Percentiles rank a stretch among this genome's conserved stretches.
Evolutionary conservation across 2,329 filamentous ascomycete species (phyloP).

Genomic region (Ophiostoma triangulosporum): DNA sequence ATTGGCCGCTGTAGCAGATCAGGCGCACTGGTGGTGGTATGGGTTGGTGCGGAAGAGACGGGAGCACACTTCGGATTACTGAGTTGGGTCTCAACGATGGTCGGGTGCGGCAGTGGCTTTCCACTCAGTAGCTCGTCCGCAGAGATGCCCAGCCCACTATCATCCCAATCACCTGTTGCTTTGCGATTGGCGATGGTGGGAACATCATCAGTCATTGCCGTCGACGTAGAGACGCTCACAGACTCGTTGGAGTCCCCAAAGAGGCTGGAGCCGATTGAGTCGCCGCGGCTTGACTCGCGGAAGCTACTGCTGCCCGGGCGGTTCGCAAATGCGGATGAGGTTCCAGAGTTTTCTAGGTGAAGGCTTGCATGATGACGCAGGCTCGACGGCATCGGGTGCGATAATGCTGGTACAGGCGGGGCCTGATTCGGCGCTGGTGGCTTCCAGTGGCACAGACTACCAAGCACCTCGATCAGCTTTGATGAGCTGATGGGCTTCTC

Average conservation of each 20-base stretch:
- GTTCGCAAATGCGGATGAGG: conserved; percentile 56
- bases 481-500: conserved; percentile 92
- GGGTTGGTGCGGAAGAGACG: background rate
- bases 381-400: conserved; percentile 48
- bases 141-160: conserved; percentile 65
- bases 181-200: conserved; percentile 64
- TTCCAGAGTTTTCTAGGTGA: conserved; percentile 54
- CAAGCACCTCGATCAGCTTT: conserved; percentile 79
- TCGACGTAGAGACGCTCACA: conserved; percentile 40
- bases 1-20: background rate
- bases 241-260: conserved; percentile 66
- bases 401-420: conserved; percentile 28
- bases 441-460: conserved; percentile 86
- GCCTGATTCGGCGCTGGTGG: conserved; percentile 44
- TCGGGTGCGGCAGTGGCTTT: background rate
- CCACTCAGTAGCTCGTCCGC: conserved; percentile 35
- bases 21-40: background rate
- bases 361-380: conserved; percentile 53
- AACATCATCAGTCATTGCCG: conserved; percentile 62
- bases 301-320: conserved; percentile 58
- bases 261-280: conserved; percentile 77
- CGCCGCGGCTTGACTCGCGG: conserved; percentile 66
- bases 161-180: conserved; percentile 64
- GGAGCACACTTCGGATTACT: background rate
- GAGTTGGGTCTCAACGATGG: background rate